Base-by-base conservation (phyloP, 2,329 filamentous ascomycete species). In the Coniochaeta ligniaria region DNA sequence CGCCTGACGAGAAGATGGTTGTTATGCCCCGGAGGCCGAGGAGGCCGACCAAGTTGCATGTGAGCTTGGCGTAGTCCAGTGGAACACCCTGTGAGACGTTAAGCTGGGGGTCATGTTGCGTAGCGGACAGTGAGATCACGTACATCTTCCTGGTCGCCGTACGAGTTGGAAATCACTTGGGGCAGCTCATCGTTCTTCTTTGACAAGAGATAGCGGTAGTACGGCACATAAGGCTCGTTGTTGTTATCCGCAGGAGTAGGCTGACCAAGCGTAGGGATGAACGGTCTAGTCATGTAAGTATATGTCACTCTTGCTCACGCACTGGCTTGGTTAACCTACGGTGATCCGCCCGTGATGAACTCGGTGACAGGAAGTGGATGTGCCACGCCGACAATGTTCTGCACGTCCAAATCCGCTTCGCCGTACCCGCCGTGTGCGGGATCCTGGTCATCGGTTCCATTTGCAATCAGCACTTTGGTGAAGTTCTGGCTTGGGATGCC, bases 201-300 rank as follows among this genome's bases (percentile, higher is more conserved):
- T 22, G 74, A 70, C 3, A 89, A 74, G 11, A 91, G 76, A 69
- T 86, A 83, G 60, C 81, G 78, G 6, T 87, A 78, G 70, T 87
- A 86, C 17, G 81, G 81, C 3, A 91, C 76, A 69, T 86, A 91
- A 0, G 87, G 86, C 73, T 91, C 88, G 65, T 89, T 87, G 11
- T 74, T 74, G 62, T 85, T 80, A 66, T 75, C 64, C 4, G 66
- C 65, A 0, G 60, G 59, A n/a, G 64, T 66, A 5, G 68, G 67
- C 65, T 67, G 64, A 57, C 66, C 67, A 16, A 69, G 63, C 59
- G 66, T 67, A 17, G 68, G 67, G 41, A 55, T 74, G 38, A 69
- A 75, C 41, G 69, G 73, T 60, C 58, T 66, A 64, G 17, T 73
- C 11, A 75, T 65, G 58, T 75, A 72, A 1, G 72, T 65, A 11